These are phyloP conservation scores for Oxyria digyna DNA, from an alignment of 148 eudicot species.

Conservation along the genomic window DNA sequence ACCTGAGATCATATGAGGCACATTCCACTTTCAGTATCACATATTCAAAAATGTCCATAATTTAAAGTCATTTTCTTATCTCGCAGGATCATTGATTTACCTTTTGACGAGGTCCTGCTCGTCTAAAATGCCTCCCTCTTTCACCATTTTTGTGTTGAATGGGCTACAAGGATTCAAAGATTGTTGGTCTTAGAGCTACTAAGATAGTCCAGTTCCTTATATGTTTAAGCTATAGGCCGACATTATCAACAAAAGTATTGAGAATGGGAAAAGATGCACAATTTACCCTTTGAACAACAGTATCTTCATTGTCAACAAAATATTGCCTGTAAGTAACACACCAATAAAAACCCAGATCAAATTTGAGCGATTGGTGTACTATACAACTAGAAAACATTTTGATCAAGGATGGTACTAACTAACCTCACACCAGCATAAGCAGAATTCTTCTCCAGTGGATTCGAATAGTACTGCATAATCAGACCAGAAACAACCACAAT, in stretches of 20 bases:
- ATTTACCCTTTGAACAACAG: slow-evolving; percentile 68
- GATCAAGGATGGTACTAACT: slow-evolving; percentile 13
- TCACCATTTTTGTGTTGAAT: slow-evolving; percentile 65
- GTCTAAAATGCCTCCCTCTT: slow-evolving; percentile 74
- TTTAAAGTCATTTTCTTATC: neutral
- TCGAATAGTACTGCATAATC: slow-evolving; percentile 11
- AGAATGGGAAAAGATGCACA: neutral
- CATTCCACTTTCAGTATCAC: neutral
- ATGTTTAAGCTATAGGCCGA: neutral
- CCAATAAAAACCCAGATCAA: slow-evolving; percentile 2
- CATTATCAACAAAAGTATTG: neutral
- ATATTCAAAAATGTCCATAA: neutral
- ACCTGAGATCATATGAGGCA: slow-evolving; percentile 27
- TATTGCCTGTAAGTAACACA: slow-evolving; percentile 49
- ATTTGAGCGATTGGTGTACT: neutral
- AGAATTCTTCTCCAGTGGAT: slow-evolving; percentile 75
- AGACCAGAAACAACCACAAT: neutral
- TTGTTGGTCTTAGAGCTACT: neutral
- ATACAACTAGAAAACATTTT: neutral
- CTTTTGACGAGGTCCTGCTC: slow-evolving; percentile 83
- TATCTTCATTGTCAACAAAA: slow-evolving; percentile 69
- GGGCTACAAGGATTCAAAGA: slow-evolving; percentile 26
- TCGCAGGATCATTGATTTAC: slow-evolving; percentile 17
- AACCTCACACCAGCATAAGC: slow-evolving; percentile 69
- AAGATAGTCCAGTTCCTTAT: neutral